Evolutionary conservation across 306 rosid genomes (phyloP).

Genomic region (Corylus avellana): DNA sequence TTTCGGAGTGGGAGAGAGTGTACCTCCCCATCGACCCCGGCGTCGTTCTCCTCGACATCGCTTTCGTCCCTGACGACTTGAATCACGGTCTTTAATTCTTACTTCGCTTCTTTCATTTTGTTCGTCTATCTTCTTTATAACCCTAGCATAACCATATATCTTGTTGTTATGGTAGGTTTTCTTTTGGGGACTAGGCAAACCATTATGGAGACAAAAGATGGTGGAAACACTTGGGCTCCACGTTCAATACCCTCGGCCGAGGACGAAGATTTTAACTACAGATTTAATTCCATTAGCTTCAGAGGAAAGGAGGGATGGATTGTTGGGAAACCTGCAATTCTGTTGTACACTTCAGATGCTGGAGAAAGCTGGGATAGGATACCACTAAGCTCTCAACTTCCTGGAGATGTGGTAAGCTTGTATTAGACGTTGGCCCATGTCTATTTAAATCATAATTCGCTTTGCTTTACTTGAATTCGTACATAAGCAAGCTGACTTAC

Average conservation of each 20-base stretch:
- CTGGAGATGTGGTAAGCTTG: constrained; percentile 81
- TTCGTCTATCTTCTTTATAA: not conserved
- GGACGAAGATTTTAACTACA: constrained; percentile 92
- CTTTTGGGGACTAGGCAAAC: constrained; percentile 90
- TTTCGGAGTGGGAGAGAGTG: constrained; percentile 89
- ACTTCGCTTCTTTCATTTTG: not conserved
- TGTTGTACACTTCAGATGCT: constrained; percentile 80
- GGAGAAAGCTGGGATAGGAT: constrained; percentile 93
- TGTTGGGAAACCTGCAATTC: constrained; percentile 88
- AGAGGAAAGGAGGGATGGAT: constrained; percentile 97
- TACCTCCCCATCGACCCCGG: constrained; percentile 93
- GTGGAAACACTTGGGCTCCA: constrained; percentile 81
- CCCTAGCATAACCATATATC: too few relatives aligned
- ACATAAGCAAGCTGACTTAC: not conserved
- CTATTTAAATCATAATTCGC: not conserved
- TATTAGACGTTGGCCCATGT: not conserved
- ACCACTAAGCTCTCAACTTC: constrained; percentile 86
- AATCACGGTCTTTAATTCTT: constrained; percentile 48
- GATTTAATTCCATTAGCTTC: constrained; percentile 90
- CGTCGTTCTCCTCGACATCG: constrained; percentile 93
- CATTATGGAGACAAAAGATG: constrained; percentile 89
- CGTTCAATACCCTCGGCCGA: constrained; percentile 95
- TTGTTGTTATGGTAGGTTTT: constrained; percentile 58
- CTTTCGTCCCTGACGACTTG: constrained; percentile 83
- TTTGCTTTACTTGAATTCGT: not conserved